Percentiles rank a stretch among this genome's conserved stretches.
These are phyloP conservation scores for Eutrema salsugineum DNA, from an alignment of 441 rosid species.

Conservation along the genomic window DNA sequence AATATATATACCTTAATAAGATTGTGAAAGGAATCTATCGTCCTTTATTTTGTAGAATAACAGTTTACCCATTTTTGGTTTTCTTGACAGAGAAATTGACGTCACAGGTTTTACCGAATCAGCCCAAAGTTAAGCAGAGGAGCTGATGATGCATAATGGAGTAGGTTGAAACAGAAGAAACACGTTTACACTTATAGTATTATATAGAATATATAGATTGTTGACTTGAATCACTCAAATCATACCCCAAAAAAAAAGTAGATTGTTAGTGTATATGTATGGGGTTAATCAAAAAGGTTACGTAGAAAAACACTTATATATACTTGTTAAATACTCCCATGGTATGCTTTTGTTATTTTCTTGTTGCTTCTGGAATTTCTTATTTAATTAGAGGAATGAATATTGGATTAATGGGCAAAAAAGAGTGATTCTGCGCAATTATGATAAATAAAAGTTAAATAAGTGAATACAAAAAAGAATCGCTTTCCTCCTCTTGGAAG, in stretches of 20 bases:
- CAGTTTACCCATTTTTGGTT: neutral
- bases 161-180: constrained; percentile 8
- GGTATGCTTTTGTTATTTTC: neutral
- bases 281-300: neutral
- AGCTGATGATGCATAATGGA: constrained; percentile 9
- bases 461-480: neutral
- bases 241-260: neutral
- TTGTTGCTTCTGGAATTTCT: neutral
- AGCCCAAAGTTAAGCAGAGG: neutral
- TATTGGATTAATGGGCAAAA: neutral
- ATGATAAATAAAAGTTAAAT: neutral
- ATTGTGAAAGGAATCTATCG: neutral
- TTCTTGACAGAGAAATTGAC: constrained; percentile 20
- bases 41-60: neutral
- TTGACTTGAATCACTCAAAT: neutral
- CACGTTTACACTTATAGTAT: neutral
- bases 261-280: neutral
- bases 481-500: neutral
- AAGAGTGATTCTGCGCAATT: neutral
- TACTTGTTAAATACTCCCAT: neutral
- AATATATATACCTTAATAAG: neutral
- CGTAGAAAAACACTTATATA: neutral
- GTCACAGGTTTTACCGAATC: neutral
- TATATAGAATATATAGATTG: neutral
- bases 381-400: neutral